Evolutionary conservation across 2,329 filamentous ascomycete genomes (phyloP), one percentile per base, ranked within the genome.

Genomic region (Diaporthe sp.): DNA sequence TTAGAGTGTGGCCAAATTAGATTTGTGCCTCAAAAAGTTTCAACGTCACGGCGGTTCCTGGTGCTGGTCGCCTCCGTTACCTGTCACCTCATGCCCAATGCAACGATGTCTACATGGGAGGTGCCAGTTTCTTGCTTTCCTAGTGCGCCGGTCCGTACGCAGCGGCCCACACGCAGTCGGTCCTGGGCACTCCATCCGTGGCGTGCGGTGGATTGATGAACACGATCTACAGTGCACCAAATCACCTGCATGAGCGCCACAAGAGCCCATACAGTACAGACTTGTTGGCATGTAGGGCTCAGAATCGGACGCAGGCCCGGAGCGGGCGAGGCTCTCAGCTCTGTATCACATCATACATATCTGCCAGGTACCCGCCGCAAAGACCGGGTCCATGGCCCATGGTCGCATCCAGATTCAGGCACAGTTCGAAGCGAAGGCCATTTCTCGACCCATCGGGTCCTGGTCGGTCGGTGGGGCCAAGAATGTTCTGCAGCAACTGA

Each of bases 1-100:
- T 22, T 30, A 47, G 40, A 30, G 40, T 12, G 40, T 64, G 35
- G 42, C n/a, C 54, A 57, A 73, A 73, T 57, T 69, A 69, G 38
- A 55, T 73, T 40, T 42, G 38, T 70, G 72, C 69, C 40, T 72
- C 57, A 61, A 60, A 60, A 72, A 72, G 45, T 64, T 71, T 74
- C 72, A 74, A 74, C 42, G 66, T 70, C 55, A 61, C 72, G 45
- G 72, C 47, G n/a, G 66, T 74, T 71, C 66, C 72, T 61, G 72
- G 55, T 47, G 33, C 55, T 33, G 45, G 64, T 52, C 30, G 35
- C 50, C 45, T 61, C 35, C 57, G 45, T 54, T 40, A 52, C 69
- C 57, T 64, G 69, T 72, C 69, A 72, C 69, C 47, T 72, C 57
- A 54, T 54, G 47, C 64, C 64, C 33, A 68, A 54, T 54, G 33